phyloP scores from a whole-genome alignment of 1,139 yeast species.

The Williopsis jadinii region DNA sequence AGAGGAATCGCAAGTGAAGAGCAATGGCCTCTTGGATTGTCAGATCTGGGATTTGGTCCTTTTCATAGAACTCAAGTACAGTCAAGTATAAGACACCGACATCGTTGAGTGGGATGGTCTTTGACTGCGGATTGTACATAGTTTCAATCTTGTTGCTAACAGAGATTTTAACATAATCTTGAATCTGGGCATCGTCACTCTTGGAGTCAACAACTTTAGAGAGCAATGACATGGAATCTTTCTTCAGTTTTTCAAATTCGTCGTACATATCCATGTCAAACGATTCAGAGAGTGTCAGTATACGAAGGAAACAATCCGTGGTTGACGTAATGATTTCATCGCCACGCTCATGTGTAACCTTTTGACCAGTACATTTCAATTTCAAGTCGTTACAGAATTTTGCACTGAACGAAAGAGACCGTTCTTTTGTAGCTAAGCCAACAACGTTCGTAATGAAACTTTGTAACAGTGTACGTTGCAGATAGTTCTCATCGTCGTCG shows the following conservation, averaged over 20 bases:
- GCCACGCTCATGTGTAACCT: slow-evolving; percentile 2
- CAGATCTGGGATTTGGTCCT: slow-evolving; percentile 8
- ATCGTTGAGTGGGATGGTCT: slow-evolving; percentile 25
- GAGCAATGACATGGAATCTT: slow-evolving; percentile 24
- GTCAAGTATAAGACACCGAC: slow-evolving; percentile 27
- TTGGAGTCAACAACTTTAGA: slow-evolving; percentile 17
- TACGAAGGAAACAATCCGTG: slow-evolving; percentile 25
- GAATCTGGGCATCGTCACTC: slow-evolving; percentile 25
- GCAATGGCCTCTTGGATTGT: slow-evolving; percentile 23
- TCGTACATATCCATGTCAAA: slow-evolving; percentile 53
- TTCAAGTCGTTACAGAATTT: slow-evolving; percentile 15
- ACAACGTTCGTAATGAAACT: slow-evolving; percentile 39
- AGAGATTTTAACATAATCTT: slow-evolving; percentile 31
- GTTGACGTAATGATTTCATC: slow-evolving; percentile 6
- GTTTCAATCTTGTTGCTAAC: slow-evolving; percentile 27
- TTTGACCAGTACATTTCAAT: slow-evolving; percentile 4
- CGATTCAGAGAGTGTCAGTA: slow-evolving; percentile 48
- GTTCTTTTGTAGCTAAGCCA: slow-evolving; percentile 30
- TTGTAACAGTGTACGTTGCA: slow-evolving; percentile 35
- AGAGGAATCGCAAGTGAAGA: slow-evolving; percentile 26
- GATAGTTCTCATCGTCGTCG: slow-evolving; percentile 46
- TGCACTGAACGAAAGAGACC: slow-evolving; percentile 24
- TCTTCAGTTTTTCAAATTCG: slow-evolving; percentile 31
- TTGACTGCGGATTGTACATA: slow-evolving; percentile 21
- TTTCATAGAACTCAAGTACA: slow-evolving; percentile 22